Base-by-base conservation (phyloP, 176 grass and related monocot genomes). In the Poa annua region DNA sequence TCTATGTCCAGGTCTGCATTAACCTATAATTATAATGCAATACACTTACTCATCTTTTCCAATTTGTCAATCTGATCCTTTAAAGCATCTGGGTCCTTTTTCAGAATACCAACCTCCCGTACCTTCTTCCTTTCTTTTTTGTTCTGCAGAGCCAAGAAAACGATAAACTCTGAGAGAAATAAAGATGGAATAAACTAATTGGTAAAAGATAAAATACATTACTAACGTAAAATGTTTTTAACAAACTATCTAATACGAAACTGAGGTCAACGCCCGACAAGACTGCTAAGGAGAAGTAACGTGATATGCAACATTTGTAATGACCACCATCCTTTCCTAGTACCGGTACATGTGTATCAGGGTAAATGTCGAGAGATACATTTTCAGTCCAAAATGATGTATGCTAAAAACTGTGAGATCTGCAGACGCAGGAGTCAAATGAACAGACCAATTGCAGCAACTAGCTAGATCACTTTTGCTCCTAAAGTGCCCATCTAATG, bases 71-170 rank as follows among this genome's bases (percentile, higher is more conserved):
- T 99, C 84, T 99, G 96, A 20, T 99, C 92, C 41, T 69, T 74
- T 83, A 99, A 84, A 78, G 92, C 42, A 22, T 96, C 93, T 44
- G 96, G 96, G 76, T 96, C 93, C 65, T 99, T 99, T 78, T 99
- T 99, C 78, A 99, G 85, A 24, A 99, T 99, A 22, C 96, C 96
- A 92, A 99, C 96, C 64, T 99, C 96, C 35, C 96, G 74, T 34
- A 99, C 93, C 78, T 99, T 99, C 91, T 99, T 99, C 67, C 96
- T 92, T 90, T 99, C 96, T 63, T 96, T 99, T 85, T 99, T 99
- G 52, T 99, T 99, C 96, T 98, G 74, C 10, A 50, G 26, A 51
- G 80, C 63, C 1, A 87, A 38, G 71, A 80, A 38, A 54, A 20
- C 1, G 12, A 67, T 24, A 69, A 83, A 59, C n/a, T n/a, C 66